Conservation (phyloP, 2,329 filamentous ascomycete species). For the Exophiala alcalophila region DNA sequence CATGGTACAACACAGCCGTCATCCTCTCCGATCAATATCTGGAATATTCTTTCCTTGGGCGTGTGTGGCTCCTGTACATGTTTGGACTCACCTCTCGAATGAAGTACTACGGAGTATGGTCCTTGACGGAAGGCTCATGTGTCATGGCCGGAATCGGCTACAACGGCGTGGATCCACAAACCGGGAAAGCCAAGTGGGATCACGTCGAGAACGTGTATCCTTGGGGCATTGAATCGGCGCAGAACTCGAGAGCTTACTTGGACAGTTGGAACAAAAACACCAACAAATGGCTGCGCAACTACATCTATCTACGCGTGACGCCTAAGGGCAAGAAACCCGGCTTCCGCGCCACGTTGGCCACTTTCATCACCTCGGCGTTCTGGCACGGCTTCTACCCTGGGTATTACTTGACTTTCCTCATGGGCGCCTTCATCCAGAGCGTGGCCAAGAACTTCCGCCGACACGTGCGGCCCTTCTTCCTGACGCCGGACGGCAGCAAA, state of each 20-base stretch:
- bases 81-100: slow-evolving; percentile 75
- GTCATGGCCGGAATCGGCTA: slow-evolving; percentile 92
- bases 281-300: slow-evolving; percentile 93
- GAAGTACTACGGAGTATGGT: slow-evolving; percentile 98
- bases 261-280: slow-evolving; percentile 99
- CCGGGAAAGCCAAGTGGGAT: slow-evolving; percentile 84
- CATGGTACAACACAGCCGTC: slow-evolving; percentile 62
- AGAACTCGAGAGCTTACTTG: slow-evolving; percentile 89
- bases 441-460: slow-evolving; percentile 91
- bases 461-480: slow-evolving; percentile 86
- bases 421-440: slow-evolving; percentile 89
- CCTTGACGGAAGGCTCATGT: slow-evolving; percentile 86
- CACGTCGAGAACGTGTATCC: slow-evolving; percentile 86
- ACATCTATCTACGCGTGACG: slow-evolving; percentile 91
- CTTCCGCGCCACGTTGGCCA: slow-evolving; percentile 89
- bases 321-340: slow-evolving; percentile 94
- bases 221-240: slow-evolving; percentile 79
- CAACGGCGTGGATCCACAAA: slow-evolving; percentile 82
- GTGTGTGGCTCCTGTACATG: slow-evolving; percentile 79
- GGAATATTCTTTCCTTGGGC: slow-evolving; percentile 64
- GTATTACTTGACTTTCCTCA: slow-evolving; percentile 86
- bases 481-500: slow-evolving; percentile 69
- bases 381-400: slow-evolving; percentile 99
- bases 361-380: slow-evolving; percentile 88
- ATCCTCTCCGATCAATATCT: slow-evolving; percentile 66